phyloP scores from a whole-genome alignment of 169 alveolate genomes.

The Plasmodium blacklocki region DNA sequence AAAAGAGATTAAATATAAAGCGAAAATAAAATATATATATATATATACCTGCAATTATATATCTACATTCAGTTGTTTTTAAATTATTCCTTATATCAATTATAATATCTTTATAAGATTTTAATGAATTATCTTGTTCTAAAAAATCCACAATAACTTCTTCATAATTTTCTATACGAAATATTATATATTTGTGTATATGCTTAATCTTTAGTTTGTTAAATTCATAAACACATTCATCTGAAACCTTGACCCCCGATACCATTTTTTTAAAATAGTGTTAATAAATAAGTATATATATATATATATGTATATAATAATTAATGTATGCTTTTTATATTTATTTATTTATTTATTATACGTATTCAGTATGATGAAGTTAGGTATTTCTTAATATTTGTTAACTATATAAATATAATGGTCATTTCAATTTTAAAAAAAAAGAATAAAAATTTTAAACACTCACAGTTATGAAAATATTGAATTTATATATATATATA shows the following conservation, averaged over 20 bases:
- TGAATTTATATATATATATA: too few relatives aligned
- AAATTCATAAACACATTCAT: conserved; percentile 67
- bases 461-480: too few relatives aligned
- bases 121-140: conserved; percentile 49
- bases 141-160: conserved; percentile 62
- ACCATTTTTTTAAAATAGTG: conserved; percentile 26
- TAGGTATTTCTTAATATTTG: too few relatives aligned
- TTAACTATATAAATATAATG: too few relatives aligned
- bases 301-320: background rate
- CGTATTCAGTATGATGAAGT: too few relatives aligned
- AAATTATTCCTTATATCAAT: conserved; percentile 45
- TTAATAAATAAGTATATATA: background rate
- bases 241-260: conserved; percentile 72
- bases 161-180: conserved; percentile 54
- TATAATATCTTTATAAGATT: conserved; percentile 51
- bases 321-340: background rate
- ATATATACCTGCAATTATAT: conserved; percentile 65
- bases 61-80: conserved; percentile 70
- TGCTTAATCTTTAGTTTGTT: conserved; percentile 69
- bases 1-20: background rate
- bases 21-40: background rate
- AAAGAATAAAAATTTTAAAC: too few relatives aligned
- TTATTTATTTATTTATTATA: background rate
- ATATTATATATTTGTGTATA: conserved; percentile 63
- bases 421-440: too few relatives aligned